Evolutionary conservation across 768 basidiomycete species (phyloP).

Genomic region (Galerina sulciceps): DNA sequence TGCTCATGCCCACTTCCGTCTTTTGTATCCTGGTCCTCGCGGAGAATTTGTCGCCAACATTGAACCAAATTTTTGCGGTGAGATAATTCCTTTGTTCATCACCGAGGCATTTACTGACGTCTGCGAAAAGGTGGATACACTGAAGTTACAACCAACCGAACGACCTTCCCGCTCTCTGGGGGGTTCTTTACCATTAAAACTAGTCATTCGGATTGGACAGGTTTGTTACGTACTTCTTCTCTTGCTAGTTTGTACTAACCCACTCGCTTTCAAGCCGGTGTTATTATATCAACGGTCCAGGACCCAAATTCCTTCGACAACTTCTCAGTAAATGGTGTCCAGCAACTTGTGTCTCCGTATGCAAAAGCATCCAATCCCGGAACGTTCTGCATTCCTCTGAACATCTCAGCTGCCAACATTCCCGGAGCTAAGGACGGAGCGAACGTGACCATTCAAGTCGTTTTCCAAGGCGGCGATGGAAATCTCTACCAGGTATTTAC

Average conservation of each 20-base stretch:
- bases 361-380: slow-evolving; percentile 57
- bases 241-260: slow-evolving; percentile 1
- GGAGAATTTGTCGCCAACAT: slow-evolving; percentile 63
- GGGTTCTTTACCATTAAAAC: slow-evolving; percentile 64
- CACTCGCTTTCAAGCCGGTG: slow-evolving; percentile 44
- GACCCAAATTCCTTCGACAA: slow-evolving; percentile 65
- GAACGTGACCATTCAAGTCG: slow-evolving; percentile 71
- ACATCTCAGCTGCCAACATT: slow-evolving; percentile 50
- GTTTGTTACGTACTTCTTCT: slow-evolving; percentile 37
- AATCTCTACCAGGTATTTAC: slow-evolving; percentile 62
- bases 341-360: slow-evolving; percentile 44
- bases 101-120: background rate
- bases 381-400: slow-evolving; percentile 64
- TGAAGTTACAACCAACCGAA: slow-evolving; percentile 56
- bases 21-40: slow-evolving; percentile 72
- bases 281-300: slow-evolving; percentile 57
- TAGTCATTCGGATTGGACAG: slow-evolving; percentile 58
- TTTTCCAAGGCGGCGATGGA: slow-evolving; percentile 70
- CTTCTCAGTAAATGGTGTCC: slow-evolving; percentile 48
- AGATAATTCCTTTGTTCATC: slow-evolving; percentile 21
- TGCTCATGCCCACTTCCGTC: slow-evolving; percentile 72
- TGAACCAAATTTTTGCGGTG: slow-evolving; percentile 70
- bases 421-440: slow-evolving; percentile 58
- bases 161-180: slow-evolving; percentile 65
- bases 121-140: slow-evolving; percentile 59